Base-by-base conservation (phyloP, 257 asterid species). In the Fraxinus excelsior region DNA sequence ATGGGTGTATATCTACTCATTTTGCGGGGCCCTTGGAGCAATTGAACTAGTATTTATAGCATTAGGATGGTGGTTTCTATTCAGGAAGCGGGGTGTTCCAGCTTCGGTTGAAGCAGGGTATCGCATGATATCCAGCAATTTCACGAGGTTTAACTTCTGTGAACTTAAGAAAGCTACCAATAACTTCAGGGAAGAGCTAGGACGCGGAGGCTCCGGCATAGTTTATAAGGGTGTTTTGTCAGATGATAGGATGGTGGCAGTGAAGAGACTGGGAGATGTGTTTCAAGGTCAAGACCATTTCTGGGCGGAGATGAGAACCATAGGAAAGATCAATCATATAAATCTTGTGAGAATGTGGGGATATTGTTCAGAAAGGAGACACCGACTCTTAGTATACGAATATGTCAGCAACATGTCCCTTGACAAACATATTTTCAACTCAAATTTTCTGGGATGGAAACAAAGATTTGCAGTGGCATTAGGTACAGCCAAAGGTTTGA, bases 31-130 rank as follows among this genome's bases (percentile, higher is more conserved):
- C 53, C 53, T 44, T 44, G 71, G 71, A 10, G 71, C 40, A 25
- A 67, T 29, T 67, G 71, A 67, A 34, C 19, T 29, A 2, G 7
- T 67, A 31, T 67, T 67, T 67, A 10, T 67, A 7, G 3, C 28
- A 67, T 67, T 31, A 67, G 71, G 71, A 6, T 67, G 71, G 71
- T 44, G 53, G 53, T 44, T 44, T 44, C 53, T 44, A 44, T 44
- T 44, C 53, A 44, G 6, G 6, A 44, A 44, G 13, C 53, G 1
- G 19, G 53, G 53, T 3, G 53, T 44, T 44, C 53, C 53, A 44
- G 19, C 53, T 44, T 44, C 53, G 53, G 19, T 44, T 13, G 53
- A 44, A 44, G 53, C 53, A 44, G 71, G 71, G 29, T 67, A 67
- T 67, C 40, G 71, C 40, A 67, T 67, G 14, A 16, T 29, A 67